Base-by-base conservation (phyloP, 2,329 filamentous ascomycete species). In the Pestalotiopsis sp. region DNA sequence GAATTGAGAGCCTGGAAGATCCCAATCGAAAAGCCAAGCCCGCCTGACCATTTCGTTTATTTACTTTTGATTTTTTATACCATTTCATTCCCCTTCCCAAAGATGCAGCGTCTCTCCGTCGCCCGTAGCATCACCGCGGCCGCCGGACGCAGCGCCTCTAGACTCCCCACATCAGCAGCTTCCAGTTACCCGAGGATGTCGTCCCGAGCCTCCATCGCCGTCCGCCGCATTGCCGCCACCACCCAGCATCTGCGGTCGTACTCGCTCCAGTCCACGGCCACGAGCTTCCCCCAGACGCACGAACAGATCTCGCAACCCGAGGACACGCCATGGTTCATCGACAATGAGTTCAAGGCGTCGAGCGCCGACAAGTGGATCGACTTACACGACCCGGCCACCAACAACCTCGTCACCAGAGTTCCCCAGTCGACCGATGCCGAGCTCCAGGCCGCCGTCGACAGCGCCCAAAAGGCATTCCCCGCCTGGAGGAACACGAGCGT, bases 361-460 rank as follows among this genome's bases (percentile, higher is more conserved):
- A 81, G 86, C 75, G 85, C 93, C 36, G 86, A 89, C 69, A 84
- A 91, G 82, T 94, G 90, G 86, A 94, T 95, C 79, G 92, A 94
- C 76, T 84, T 96, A 72, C 85, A 93, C 81, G 93, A 96, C 81
- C 93, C 93, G 23, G 93, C 93, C 63, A 95, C 93, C 75, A 95
- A 95, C 84, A 92, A 94, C 81, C 87, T 95, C 72, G 90, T 96
- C 71, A 95, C 93, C 14, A 89, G 93, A 64, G 93, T 95, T 36
- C 93, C 93, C 20, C 92, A 95, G 83, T 93, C 90, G 81, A 95
- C 93, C 14, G 88, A 93, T 77, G 90, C 83, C 68, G 93, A 96
- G 84, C 88, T 96, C 75, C 87, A 87, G 80, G 91, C 91, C 14
- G 91, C 90, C 6, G 92, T 95, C 2, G 91, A 89, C 72, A 93